A percentile compares a stretch with the other conserved stretches of the same genome.
Conservation (phyloP, 2,329 filamentous ascomycete genomes). For the Colletotrichum incanum region DNA sequence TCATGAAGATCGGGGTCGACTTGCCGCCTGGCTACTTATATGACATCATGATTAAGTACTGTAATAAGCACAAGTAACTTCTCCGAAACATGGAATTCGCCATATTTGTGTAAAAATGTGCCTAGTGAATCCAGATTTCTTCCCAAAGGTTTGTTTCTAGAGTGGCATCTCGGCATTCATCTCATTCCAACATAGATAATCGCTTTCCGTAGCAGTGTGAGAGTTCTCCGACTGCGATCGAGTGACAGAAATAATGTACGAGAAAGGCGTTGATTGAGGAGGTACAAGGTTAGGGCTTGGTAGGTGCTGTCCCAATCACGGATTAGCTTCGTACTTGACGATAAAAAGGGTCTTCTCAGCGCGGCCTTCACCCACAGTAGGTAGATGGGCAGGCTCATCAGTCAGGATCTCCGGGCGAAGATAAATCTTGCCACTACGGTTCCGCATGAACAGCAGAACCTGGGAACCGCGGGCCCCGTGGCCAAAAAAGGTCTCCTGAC, state of each 20-base stretch:
- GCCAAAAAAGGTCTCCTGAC: not conserved
- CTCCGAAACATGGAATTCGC: not conserved
- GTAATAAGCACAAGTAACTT: too few relatives aligned
- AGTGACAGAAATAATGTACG: not conserved
- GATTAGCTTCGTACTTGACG: not conserved
- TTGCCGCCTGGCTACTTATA: not conserved
- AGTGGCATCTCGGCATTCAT: too few relatives aligned
- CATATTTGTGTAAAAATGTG: not conserved
- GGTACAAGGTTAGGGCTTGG: not conserved
- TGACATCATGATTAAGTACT: not conserved
- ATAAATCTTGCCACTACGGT: not conserved
- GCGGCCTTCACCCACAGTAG: not conserved
- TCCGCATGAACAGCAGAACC: not conserved
- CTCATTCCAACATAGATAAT: not conserved
- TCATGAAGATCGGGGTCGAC: not conserved
- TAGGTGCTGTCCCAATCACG: not conserved
- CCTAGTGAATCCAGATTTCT: not conserved
- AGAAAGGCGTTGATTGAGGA: too few relatives aligned
- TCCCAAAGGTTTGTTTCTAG: not conserved
- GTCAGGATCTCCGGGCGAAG: slow-evolving; percentile 10
- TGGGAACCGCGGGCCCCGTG: not conserved
- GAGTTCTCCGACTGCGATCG: not conserved
- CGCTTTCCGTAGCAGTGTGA: not conserved
- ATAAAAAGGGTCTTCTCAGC: not conserved
- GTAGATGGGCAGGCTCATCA: not conserved